These are phyloP conservation scores for Scytalidium sp. DNA, from an alignment of 2,329 filamentous ascomycete genomes.

Conservation along the genomic window DNA sequence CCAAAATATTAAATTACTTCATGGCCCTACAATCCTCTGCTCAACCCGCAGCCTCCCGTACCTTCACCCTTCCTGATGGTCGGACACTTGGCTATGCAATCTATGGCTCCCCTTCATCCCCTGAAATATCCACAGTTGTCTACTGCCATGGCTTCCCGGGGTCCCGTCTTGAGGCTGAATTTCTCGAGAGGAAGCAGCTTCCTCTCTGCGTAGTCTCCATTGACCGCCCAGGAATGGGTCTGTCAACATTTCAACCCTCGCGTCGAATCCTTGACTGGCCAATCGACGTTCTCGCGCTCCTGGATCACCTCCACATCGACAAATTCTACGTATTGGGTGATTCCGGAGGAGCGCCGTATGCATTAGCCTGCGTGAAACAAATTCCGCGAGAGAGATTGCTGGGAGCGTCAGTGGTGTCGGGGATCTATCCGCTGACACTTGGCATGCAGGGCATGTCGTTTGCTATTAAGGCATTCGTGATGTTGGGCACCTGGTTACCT, in stretches of 20 bases:
- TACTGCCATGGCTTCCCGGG: conserved; percentile 42
- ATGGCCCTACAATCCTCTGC: neutral
- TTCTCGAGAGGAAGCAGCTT: conserved; percentile 23
- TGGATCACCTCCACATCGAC: conserved; percentile 35
- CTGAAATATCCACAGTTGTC: conserved; percentile 24
- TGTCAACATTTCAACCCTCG: conserved; percentile 32
- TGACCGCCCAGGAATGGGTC: conserved; percentile 41
- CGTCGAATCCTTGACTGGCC: conserved; percentile 33
- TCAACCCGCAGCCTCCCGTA: conserved; percentile 3
- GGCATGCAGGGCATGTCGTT: conserved; percentile 10
- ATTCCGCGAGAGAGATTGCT: conserved; percentile 21
- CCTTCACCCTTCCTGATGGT: conserved; percentile 35
- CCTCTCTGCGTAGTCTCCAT: conserved; percentile 33
- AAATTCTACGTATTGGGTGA: conserved; percentile 40
- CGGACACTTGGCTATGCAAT: conserved; percentile 38
- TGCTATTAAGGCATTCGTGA: conserved; percentile 1
- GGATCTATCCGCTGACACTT: conserved; percentile 8
- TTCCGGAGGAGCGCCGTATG: conserved; percentile 44
- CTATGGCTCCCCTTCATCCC: conserved; percentile 29
- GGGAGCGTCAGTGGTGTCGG: conserved; percentile 4
- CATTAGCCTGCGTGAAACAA: conserved; percentile 39
- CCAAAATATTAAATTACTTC: neutral
- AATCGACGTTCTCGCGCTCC: conserved; percentile 38
- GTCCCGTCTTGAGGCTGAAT: conserved; percentile 35
- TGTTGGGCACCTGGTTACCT: conserved; percentile 3